Percentiles rank a stretch among this genome's conserved stretches.
Conservation (phyloP, 139 green algal species). For the Ulvella scutata region DNA sequence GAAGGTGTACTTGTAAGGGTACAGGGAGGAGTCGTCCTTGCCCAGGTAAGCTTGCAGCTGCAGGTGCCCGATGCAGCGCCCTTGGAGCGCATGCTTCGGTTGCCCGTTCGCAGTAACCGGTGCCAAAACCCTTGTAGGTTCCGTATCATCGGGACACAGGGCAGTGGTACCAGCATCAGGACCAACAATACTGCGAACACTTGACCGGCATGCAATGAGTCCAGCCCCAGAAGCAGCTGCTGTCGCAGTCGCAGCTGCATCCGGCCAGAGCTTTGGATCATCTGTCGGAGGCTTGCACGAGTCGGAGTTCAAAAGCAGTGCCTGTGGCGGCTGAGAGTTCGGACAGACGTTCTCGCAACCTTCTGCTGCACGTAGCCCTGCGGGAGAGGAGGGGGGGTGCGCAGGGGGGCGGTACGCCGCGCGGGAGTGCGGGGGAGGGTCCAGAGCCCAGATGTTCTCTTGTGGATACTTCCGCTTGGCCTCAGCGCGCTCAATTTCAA, state of each 20-base stretch:
- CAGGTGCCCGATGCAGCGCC: not conserved
- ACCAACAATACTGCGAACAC: too few species aligned
- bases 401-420: too few species aligned
- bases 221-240: too few species aligned
- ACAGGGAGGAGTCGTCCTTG: not conserved
- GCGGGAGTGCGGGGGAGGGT: not conserved
- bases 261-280: too few species aligned
- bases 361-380: not conserved
- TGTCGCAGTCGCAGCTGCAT: too few species aligned
- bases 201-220: too few species aligned
- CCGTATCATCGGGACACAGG: too few species aligned
- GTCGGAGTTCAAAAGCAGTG: too few species aligned
- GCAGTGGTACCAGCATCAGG: too few species aligned
- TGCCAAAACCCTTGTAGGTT: too few species aligned
- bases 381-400: not conserved
- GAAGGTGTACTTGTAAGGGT: not conserved
- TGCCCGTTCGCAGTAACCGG: too few species aligned
- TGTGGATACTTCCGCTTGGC: not conserved
- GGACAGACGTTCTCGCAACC: not conserved
- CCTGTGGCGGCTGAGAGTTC: not conserved
- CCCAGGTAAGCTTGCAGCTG: not conserved
- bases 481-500: not conserved
- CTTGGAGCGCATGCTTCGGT: not conserved
- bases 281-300: too few species aligned
- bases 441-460: not conserved